Base-by-base conservation (phyloP, 2,329 filamentous ascomycete genomes). In the Pseudogymnoascus sp. region DNA sequence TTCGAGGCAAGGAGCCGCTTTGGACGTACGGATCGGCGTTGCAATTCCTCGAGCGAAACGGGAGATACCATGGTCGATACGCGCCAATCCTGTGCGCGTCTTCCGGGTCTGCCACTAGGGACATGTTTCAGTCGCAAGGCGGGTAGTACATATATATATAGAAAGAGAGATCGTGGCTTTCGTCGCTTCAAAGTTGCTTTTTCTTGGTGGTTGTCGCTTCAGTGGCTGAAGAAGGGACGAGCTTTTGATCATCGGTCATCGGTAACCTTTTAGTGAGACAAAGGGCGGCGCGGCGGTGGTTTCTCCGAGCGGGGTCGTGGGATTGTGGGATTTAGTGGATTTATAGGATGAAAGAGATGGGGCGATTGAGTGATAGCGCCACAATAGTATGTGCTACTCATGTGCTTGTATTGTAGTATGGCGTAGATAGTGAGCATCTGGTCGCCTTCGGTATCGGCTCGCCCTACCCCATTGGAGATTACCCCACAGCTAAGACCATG, bases 11-110 rank as follows among this genome's bases (percentile, higher is more conserved):
- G 33, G 25, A 40, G 12, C n/a, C 16, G 25, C 14, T 31, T 33
- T 23, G 18, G 21, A 60, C 58, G 33, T 41, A 60, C 58, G 58
- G 33, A 31, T 60, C 38, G 58, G 35, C 38, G 7, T 60, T 9
- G 25, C 58, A 60, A 41, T 83, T 82, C 64, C 76, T 78, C 16
- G 74, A 68, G 49, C 77, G 71, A 55, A 79, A 74, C n/a, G 78
- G 76, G 65, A 81, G 80, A 67, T 83, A 80, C 61, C 84, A 72
- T 1, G 82, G 81, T 52, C 79, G 79, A 67, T 80, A 85, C 37
- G 68, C 66, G 38, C 49, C 49, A 35, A 55, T 55, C n/a, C 28
- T 35, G 5, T 33, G 28, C 1, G 49, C 28, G 8, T 55, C 28
- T 16, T 55, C 49, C 16, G 49, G 49, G 49, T 55, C 49, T 55